Evolutionary conservation across 352 stramenopile genomes (phyloP).

Genomic region (Pythium phragmitis): DNA sequence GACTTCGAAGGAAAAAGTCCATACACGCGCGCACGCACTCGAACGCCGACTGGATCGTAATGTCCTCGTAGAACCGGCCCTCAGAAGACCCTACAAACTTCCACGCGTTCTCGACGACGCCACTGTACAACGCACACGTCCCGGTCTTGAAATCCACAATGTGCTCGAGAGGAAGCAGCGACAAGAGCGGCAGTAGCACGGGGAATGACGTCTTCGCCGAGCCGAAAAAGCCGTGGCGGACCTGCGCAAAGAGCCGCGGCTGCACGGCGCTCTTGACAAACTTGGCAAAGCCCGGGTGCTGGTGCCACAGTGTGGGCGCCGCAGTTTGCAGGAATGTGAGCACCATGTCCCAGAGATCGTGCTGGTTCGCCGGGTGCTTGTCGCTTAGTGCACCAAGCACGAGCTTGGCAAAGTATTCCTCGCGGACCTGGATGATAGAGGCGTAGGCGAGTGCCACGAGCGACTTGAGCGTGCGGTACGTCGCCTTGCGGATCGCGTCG

Average conservation of each 20-base stretch:
- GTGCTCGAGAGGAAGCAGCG: constrained; percentile 63
- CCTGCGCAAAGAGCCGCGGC: constrained; percentile 66
- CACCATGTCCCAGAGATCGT: constrained; percentile 72
- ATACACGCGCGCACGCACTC: constrained; percentile 75
- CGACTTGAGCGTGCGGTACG: constrained; percentile 57
- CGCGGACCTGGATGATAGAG: constrained; percentile 38
- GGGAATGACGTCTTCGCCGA: constrained; percentile 67
- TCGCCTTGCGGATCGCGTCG: constrained; percentile 59
- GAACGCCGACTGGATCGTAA: constrained; percentile 60
- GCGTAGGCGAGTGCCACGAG: constrained; percentile 42
- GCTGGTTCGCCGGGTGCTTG: constrained; percentile 65
- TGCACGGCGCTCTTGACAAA: constrained; percentile 63
- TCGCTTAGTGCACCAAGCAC: constrained; percentile 67
- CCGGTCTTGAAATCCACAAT: constrained; percentile 43
- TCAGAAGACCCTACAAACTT: constrained; percentile 69
- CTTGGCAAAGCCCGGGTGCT: constrained; percentile 47
- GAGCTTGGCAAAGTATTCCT: constrained; percentile 72
- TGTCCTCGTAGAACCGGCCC: constrained; percentile 48
- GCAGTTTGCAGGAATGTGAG: constrained; percentile 69
- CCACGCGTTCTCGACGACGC: constrained; percentile 63
- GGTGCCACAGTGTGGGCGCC: constrained; percentile 39
- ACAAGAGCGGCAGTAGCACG: constrained; percentile 69
- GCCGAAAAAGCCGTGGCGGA: constrained; percentile 77
- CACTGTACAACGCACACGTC: constrained; percentile 51
- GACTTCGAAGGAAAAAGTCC: constrained; percentile 57